These are phyloP conservation scores for Pseudonitzschia multiseries DNA, from an alignment of 108 stramenopile species.

Conservation along the genomic window DNA sequence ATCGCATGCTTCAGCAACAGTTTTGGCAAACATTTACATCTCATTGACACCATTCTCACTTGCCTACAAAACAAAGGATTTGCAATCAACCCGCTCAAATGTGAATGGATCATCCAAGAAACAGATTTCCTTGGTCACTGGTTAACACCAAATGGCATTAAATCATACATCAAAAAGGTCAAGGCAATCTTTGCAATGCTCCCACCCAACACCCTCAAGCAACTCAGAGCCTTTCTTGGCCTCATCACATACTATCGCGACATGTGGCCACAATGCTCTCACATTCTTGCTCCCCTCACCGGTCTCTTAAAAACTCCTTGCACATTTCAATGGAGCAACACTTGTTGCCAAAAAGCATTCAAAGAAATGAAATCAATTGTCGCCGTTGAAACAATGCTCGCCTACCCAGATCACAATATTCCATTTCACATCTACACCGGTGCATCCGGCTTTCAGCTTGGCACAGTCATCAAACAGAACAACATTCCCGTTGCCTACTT, in stretches of 20 bases:
- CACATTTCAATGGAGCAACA: slow-evolving; percentile 31
- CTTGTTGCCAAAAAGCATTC: slow-evolving; percentile 45
- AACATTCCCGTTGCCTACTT: slow-evolving; percentile 43
- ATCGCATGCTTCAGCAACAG: background rate
- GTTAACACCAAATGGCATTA: slow-evolving; percentile 20
- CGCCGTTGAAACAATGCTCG: slow-evolving; percentile 35
- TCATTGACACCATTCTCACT: slow-evolving; percentile 9
- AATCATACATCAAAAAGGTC: slow-evolving; percentile 37
- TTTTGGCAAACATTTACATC: background rate
- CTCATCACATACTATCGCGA: slow-evolving; percentile 54
- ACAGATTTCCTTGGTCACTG: slow-evolving; percentile 36
- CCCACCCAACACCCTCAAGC: slow-evolving; percentile 25
- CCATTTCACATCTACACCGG: slow-evolving; percentile 37
- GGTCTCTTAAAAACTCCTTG: slow-evolving; percentile 24
- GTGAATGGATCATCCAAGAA: slow-evolving; percentile 43
- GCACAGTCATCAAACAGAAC: slow-evolving; percentile 44
- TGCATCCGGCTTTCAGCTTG: slow-evolving; percentile 34
- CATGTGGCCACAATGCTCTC: slow-evolving; percentile 36
- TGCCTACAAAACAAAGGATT: slow-evolving; percentile 29
- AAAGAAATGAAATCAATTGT: slow-evolving; percentile 40
- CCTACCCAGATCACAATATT: slow-evolving; percentile 46
- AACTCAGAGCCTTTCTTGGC: slow-evolving; percentile 36
- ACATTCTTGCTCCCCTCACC: slow-evolving; percentile 47
- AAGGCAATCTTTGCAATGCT: slow-evolving; percentile 39
- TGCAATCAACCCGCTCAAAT: slow-evolving; percentile 47